phyloP scores from a whole-genome alignment of 192 early-diverging fungal species.

The Phlyctochytrium planicorne region DNA sequence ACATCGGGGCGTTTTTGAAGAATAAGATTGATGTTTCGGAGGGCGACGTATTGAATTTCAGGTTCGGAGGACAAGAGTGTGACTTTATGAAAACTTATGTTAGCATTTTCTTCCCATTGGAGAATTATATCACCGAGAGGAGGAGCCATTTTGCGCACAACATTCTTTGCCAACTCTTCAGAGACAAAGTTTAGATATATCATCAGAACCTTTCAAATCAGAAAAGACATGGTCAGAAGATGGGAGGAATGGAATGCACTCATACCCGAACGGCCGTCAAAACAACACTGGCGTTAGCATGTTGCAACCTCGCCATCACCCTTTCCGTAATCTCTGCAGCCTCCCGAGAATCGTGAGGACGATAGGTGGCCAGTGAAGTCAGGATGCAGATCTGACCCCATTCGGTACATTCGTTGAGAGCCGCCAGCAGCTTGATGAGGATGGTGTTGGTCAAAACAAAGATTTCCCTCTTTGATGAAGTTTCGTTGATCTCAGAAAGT shows the following conservation, averaged over 20 bases:
- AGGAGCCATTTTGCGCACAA: slow-evolving; percentile 90
- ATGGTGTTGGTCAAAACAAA: slow-evolving; percentile 78
- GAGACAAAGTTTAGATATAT: slow-evolving; percentile 69
- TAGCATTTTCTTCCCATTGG: background rate
- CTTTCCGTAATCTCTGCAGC: slow-evolving; percentile 75
- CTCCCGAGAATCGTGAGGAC: slow-evolving; percentile 36
- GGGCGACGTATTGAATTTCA: slow-evolving; percentile 96
- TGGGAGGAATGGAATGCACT: slow-evolving; percentile 25
- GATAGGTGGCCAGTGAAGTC: slow-evolving; percentile 27
- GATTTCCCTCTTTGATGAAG: slow-evolving; percentile 60
- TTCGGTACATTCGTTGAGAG: slow-evolving; percentile 95
- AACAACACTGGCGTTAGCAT: slow-evolving; percentile 95
- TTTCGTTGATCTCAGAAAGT: slow-evolving; percentile 88
- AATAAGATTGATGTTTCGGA: slow-evolving; percentile 94
- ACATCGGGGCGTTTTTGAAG: slow-evolving; percentile 88
- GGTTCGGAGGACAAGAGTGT: slow-evolving; percentile 85
- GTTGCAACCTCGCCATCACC: slow-evolving; percentile 88
- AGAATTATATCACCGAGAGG: slow-evolving; percentile 92
- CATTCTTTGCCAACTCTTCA: slow-evolving; percentile 69
- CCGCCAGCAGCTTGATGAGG: slow-evolving; percentile 89
- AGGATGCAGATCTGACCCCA: slow-evolving; percentile 98
- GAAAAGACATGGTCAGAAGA: background rate
- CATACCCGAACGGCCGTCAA: slow-evolving; percentile 75
- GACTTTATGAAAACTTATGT: slow-evolving; percentile 49
- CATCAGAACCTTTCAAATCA: slow-evolving; percentile 76